These are phyloP conservation scores for Alternaria longipes DNA, from an alignment of 2,329 filamentous ascomycete genomes.

Conservation along the genomic window DNA sequence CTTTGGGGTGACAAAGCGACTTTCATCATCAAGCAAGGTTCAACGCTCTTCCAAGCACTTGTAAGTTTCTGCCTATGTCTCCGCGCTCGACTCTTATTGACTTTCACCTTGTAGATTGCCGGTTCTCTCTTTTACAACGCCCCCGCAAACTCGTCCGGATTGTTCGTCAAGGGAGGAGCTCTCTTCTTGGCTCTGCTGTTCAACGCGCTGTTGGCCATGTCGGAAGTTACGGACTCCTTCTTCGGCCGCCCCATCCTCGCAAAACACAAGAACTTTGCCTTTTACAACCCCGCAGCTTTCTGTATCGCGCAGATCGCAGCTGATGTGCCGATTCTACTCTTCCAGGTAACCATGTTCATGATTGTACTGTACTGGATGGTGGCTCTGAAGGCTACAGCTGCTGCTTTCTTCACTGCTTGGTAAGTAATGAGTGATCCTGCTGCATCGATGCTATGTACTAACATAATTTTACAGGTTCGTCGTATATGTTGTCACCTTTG, in stretches of 20 bases:
- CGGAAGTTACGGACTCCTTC: constrained; percentile 69
- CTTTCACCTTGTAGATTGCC: constrained; percentile 57
- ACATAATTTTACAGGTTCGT: constrained; percentile 12
- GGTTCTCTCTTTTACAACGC: constrained; percentile 75
- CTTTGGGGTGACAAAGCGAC: constrained; percentile 71
- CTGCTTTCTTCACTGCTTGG: constrained; percentile 82
- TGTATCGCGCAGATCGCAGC: constrained; percentile 74
- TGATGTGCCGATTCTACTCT: constrained; percentile 63
- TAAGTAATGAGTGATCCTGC: constrained; percentile 73
- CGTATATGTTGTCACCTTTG: constrained; percentile 52
- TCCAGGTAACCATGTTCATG: constrained; percentile 68
- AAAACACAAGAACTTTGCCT: constrained; percentile 84
- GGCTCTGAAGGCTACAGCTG: constrained; percentile 74
- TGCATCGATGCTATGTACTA: not conserved
- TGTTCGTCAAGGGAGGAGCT: constrained; percentile 71
- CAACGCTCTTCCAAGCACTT: constrained; percentile 65
- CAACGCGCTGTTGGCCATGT: constrained; percentile 69
- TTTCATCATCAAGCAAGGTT: constrained; percentile 69
- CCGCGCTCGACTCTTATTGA: not conserved
- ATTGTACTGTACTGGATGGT: constrained; percentile 84
- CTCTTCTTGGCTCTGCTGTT: constrained; percentile 71
- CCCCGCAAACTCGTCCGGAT: constrained; percentile 63
- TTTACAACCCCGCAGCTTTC: constrained; percentile 85
- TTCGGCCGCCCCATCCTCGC: constrained; percentile 79
- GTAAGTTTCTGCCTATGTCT: not conserved